These are phyloP conservation scores for Backusella mclennaniae DNA, from an alignment of 192 early-diverging fungal species.

Conservation along the genomic window DNA sequence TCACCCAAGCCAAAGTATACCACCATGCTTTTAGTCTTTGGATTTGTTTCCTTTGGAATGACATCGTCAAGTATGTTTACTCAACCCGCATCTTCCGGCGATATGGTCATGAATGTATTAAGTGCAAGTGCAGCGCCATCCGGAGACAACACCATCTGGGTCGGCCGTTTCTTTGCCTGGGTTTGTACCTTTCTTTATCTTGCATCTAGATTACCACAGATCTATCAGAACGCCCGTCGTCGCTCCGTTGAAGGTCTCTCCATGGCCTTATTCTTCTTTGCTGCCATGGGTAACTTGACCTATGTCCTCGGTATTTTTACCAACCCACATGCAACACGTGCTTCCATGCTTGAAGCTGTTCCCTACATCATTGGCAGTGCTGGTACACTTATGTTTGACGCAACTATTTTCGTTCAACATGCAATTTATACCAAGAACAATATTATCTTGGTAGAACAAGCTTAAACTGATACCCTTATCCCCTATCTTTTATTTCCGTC, in stretches of 20 bases:
- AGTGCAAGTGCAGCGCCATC: not conserved
- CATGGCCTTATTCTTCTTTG: slow-evolving; percentile 71
- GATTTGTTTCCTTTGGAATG: slow-evolving; percentile 4
- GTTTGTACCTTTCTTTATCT: slow-evolving; percentile 64
- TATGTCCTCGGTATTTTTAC: slow-evolving; percentile 58
- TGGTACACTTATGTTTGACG: slow-evolving; percentile 67
- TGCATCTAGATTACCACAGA: slow-evolving; percentile 72
- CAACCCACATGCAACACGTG: slow-evolving; percentile 37
- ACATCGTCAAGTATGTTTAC: not conserved
- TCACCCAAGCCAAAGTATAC: not conserved
- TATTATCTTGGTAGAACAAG: not conserved
- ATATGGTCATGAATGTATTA: not conserved
- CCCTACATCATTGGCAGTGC: slow-evolving; percentile 65
- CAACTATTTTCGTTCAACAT: slow-evolving; percentile 58
- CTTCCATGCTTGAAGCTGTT: slow-evolving; percentile 33
- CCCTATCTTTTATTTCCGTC: not conserved
- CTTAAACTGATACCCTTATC: not conserved
- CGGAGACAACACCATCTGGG: slow-evolving; percentile 15
- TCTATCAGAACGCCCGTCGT: slow-evolving; percentile 59
- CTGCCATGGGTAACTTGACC: slow-evolving; percentile 67
- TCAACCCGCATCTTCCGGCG: not conserved
- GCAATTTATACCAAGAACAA: not conserved
- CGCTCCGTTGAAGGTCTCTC: slow-evolving; percentile 70
- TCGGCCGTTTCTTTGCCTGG: slow-evolving; percentile 67
- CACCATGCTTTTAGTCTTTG: slow-evolving; percentile 6